phyloP scores from a whole-genome alignment of 2,329 filamentous ascomycete species.

The Aureobasidium zeae region DNA sequence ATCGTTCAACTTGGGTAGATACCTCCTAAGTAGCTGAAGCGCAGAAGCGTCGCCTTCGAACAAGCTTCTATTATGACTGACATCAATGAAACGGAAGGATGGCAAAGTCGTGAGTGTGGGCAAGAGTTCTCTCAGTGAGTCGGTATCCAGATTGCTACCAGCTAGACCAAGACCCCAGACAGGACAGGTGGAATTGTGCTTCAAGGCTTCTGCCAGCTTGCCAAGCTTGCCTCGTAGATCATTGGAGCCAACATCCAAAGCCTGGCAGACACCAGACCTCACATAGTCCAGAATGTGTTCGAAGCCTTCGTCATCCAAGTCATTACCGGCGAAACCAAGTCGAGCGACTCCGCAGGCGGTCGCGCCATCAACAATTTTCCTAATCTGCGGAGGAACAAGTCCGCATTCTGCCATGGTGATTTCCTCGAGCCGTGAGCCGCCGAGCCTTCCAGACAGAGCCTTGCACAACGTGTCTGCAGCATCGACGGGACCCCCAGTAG shows the following conservation, averaged over 20 bases:
- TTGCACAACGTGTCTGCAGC: slow-evolving; percentile 60
- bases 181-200: slow-evolving; percentile 36
- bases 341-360: slow-evolving; percentile 67
- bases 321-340: slow-evolving; percentile 75
- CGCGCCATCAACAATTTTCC: slow-evolving; percentile 71
- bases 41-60: slow-evolving; percentile 62
- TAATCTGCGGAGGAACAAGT: slow-evolving; percentile 60
- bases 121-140: slow-evolving; percentile 63
- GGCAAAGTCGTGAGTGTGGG: slow-evolving; percentile 61
- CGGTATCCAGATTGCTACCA: slow-evolving; percentile 69
- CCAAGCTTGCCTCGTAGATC: slow-evolving; percentile 46
- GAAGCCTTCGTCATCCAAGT: slow-evolving; percentile 63
- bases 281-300: slow-evolving; percentile 69
- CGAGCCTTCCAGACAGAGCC: slow-evolving; percentile 67
- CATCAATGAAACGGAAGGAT: slow-evolving; percentile 77
- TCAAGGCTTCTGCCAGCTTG: slow-evolving; percentile 43
- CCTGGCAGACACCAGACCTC: slow-evolving; percentile 67
- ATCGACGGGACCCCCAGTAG: slow-evolving; percentile 33
- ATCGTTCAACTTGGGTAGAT: slow-evolving; percentile 66
- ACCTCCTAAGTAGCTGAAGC: slow-evolving; percentile 60
- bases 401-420: slow-evolving; percentile 74
- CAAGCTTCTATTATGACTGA: slow-evolving; percentile 79
- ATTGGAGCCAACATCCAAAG: slow-evolving; percentile 82
- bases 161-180: slow-evolving; percentile 79
- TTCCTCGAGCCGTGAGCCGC: slow-evolving; percentile 67